Base-by-base conservation (phyloP, 257 asterid species). In the Catharanthus roseus region DNA sequence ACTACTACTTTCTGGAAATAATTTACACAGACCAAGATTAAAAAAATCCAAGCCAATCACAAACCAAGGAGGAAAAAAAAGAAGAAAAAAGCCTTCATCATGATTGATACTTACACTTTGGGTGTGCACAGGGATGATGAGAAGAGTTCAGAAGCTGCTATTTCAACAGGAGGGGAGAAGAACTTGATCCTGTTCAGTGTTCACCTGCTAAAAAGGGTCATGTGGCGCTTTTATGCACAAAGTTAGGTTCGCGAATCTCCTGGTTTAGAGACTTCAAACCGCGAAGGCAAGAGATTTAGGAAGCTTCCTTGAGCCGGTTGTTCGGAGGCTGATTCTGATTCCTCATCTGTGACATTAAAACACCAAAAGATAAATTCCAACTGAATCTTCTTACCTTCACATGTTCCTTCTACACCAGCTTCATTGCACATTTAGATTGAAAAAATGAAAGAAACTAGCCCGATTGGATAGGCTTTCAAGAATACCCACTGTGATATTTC, bases 251-350 rank as follows among this genome's bases (percentile, higher is more conserved):
- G 69, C 34, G 81, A 69, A 75, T 86, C 87, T 28, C 83, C 84
- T 36, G 65, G 80, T 55, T 77, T 83, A 11, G 85, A 79, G 65
- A 82, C 76, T 65, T 88, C 95, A 51, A 78, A 65, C 65, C 77
- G 86, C 0, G 92, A 87, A 77, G 96, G 96, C 50, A 92, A 76
- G 33, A 88, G 77, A 67, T 84, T 88, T 61, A 87, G 81, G 79
- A 90, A 88, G 74, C 96, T 92, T 65, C 98, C 98, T 42, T 87
- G 92, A 55, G 83, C 83, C 15, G 84, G 85, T 78, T 87, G 92
- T 66, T 78, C 70, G 21, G 88, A 80, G 49, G 85, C 79, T 34
- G 90, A 82, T 47, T 89, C 88, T 26, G 91, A 82, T 57, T 92
- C 96, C 76, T 92, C 96, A 23, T 69, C 98, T 88, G 85, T 66